Evolutionary conservation across 148 eudicot genomes (phyloP).

Genomic region (Chenopodium berlandieri): DNA sequence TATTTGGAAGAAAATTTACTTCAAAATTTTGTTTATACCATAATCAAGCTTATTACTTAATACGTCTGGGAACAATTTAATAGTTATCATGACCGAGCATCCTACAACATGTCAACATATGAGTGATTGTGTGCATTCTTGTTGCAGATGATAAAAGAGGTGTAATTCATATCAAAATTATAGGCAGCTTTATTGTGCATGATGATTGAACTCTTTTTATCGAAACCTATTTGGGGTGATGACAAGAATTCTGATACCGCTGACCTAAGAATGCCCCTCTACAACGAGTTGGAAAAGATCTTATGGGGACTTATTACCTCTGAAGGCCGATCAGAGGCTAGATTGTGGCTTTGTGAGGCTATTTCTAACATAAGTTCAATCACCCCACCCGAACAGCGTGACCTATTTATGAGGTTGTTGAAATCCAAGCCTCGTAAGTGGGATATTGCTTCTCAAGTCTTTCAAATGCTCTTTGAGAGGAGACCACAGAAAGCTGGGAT

Average conservation of each 20-base stretch:
- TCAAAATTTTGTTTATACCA: not conserved
- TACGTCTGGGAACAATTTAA: not conserved
- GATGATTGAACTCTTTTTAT: constrained; percentile 67
- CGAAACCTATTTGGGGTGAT: constrained; percentile 48
- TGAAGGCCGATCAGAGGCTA: constrained; percentile 83
- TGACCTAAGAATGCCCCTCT: constrained; percentile 43
- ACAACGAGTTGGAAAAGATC: constrained; percentile 47
- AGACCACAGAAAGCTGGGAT: constrained; percentile 57
- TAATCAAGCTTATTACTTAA: not conserved
- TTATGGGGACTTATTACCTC: constrained; percentile 54
- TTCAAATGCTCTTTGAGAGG: constrained; percentile 72
- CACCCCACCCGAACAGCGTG: constrained; percentile 38
- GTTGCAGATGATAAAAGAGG: constrained; percentile 12
- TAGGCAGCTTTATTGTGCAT: constrained; percentile 9
- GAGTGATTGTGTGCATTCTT: constrained; percentile 6
- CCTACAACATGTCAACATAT: not conserved
- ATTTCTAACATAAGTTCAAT: constrained; percentile 57
- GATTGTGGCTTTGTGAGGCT: constrained; percentile 85
- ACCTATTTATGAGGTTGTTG: constrained; percentile 60
- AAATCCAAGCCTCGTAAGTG: constrained; percentile 50
- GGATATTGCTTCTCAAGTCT: constrained; percentile 57
- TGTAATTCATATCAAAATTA: not conserved
- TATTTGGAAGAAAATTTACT: too few relatives aligned
- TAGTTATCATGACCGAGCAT: not conserved
- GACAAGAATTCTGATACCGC: constrained; percentile 31